Conservation (phyloP, 78 protist genomes). For the Reticulomyxa filosa region DNA sequence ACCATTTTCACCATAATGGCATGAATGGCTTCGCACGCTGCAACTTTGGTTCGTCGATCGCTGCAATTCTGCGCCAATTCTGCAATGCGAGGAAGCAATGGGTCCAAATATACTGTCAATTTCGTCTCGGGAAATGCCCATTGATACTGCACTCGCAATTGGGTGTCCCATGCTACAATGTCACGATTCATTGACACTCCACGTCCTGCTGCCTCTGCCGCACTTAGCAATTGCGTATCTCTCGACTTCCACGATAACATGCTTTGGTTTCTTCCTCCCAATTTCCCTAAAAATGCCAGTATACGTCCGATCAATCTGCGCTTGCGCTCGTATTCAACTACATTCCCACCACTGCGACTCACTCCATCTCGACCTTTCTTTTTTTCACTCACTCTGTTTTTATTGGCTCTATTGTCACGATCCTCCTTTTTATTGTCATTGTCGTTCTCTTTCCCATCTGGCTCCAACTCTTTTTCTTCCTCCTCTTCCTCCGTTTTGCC, state of each 20-base stretch:
- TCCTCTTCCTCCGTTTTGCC: neutral
- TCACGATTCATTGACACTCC: neutral
- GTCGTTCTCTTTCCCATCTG: too few species aligned
- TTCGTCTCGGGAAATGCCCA: neutral
- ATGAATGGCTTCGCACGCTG: constrained; percentile 4
- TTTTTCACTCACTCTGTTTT: too few species aligned
- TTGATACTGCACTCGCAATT: neutral
- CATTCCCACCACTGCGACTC: neutral
- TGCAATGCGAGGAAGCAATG: neutral
- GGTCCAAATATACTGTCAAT: neutral
- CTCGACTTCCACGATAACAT: neutral
- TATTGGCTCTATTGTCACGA: too few species aligned
- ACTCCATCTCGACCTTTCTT: too few species aligned
- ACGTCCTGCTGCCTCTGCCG: too few species aligned
- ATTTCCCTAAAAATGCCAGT: neutral
- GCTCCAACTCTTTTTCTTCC: too few species aligned
- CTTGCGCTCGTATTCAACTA: neutral
- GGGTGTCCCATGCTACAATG: neutral
- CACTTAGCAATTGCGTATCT: neutral
- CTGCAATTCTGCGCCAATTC: neutral
- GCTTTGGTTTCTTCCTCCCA: too few species aligned
- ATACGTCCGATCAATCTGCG: neutral
- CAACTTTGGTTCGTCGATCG: neutral
- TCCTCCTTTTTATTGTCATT: too few species aligned
- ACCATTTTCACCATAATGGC: neutral